These are phyloP conservation scores for Penicillium samsonianum DNA, from an alignment of 495 filamentous ascomycete genomes.

Conservation along the genomic window DNA sequence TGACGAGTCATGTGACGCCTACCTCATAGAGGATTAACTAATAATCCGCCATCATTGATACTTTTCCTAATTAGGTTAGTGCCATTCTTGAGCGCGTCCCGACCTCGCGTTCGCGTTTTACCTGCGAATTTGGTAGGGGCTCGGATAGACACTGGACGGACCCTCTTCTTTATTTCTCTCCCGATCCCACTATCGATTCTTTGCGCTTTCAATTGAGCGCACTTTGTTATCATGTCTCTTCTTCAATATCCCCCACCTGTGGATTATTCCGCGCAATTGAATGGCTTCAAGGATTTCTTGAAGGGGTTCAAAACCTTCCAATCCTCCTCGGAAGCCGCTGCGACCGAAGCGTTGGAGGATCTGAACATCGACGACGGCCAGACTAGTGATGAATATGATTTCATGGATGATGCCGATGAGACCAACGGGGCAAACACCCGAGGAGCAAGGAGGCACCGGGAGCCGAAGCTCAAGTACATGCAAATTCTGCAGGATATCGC, in stretches of 20 bases:
- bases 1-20: slow-evolving; percentile 7
- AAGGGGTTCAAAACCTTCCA: slow-evolving; percentile 81
- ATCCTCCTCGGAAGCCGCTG: slow-evolving; percentile 66
- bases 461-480: slow-evolving; percentile 84
- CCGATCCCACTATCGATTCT: slow-evolving; percentile 28
- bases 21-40: slow-evolving; percentile 32
- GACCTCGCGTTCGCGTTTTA: slow-evolving; percentile 34
- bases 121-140: slow-evolving; percentile 14
- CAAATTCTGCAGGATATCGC: slow-evolving; percentile 85
- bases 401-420: slow-evolving; percentile 84
- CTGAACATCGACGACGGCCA: slow-evolving; percentile 86
- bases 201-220: slow-evolving; percentile 28
- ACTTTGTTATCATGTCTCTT: slow-evolving; percentile 65
- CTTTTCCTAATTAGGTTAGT: slow-evolving; percentile 9
- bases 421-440: slow-evolving; percentile 45
- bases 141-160: slow-evolving; percentile 22
- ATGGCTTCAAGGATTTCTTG: slow-evolving; percentile 86
- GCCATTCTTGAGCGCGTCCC: slow-evolving; percentile 23
- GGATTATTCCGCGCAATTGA: slow-evolving; percentile 84
- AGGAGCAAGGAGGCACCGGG: slow-evolving; percentile 41
- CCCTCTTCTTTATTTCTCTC: slow-evolving; percentile 15
- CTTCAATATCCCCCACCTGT: slow-evolving; percentile 71
- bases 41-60: slow-evolving; percentile 34
- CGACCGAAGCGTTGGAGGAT: slow-evolving; percentile 72
- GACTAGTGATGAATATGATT: slow-evolving; percentile 91